These are phyloP conservation scores for Westerdykella ornata DNA, from an alignment of 2,329 filamentous ascomycete species.

Conservation along the genomic window DNA sequence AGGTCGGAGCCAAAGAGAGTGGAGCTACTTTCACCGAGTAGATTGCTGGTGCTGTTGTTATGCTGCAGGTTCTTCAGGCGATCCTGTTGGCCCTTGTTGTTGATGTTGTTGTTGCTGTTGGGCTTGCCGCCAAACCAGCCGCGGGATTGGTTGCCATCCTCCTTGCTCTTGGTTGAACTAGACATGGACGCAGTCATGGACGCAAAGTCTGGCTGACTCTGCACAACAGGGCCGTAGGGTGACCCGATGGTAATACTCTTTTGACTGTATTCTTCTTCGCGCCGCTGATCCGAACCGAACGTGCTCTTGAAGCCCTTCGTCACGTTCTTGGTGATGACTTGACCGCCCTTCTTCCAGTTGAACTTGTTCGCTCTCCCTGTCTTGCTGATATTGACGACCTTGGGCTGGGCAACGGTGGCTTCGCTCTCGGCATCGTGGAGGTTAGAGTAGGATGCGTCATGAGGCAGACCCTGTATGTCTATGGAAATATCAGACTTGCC, in stretches of 20 bases:
- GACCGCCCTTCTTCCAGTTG: slow-evolving; percentile 96
- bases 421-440: slow-evolving; percentile 58
- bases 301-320: slow-evolving; percentile 91
- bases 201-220: slow-evolving; percentile 31
- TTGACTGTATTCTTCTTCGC: slow-evolving; percentile 51
- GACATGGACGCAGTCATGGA: slow-evolving; percentile 21
- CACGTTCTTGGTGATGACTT: slow-evolving; percentile 88
- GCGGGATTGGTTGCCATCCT: slow-evolving; percentile 21
- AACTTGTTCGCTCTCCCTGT: slow-evolving; percentile 85
- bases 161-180: slow-evolving; percentile 21
- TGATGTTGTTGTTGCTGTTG: slow-evolving; percentile 9
- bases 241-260: slow-evolving; percentile 46
- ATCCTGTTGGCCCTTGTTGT: slow-evolving; percentile 15
- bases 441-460: slow-evolving; percentile 38
- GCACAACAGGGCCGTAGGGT: slow-evolving; percentile 31
- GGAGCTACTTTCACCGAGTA: slow-evolving; percentile 30
- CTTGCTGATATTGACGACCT: slow-evolving; percentile 90
- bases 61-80: slow-evolving; percentile 31
- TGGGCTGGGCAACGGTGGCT: slow-evolving; percentile 63
- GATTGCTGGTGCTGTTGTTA: slow-evolving; percentile 41
- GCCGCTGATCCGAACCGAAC: slow-evolving; percentile 57
- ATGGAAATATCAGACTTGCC: slow-evolving; percentile 36
- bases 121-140: slow-evolving; percentile 32
- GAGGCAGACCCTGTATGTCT: slow-evolving; percentile 36
- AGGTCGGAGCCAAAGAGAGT: slow-evolving; percentile 86